Conservation (phyloP, 164 flowering plant species). For the Echeveria elegans region DNA sequence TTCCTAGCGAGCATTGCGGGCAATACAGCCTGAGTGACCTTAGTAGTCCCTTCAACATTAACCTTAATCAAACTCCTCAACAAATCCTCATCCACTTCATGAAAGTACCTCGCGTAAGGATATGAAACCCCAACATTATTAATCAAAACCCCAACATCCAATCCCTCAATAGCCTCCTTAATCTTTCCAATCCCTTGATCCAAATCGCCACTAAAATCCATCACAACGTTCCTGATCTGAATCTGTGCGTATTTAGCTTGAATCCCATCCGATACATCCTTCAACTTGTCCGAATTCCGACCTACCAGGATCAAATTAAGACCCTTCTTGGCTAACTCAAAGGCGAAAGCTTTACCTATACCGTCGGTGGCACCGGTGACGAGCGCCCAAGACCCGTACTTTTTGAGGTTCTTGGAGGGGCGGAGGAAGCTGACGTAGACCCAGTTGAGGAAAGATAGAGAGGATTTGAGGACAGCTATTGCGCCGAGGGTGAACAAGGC, state of each 20-base stretch:
- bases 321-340: not conserved
- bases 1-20: constrained; percentile 42
- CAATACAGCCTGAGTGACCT: constrained; percentile 44
- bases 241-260: not conserved
- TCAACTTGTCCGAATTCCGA: constrained; percentile 8
- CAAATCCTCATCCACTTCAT: constrained; percentile 38
- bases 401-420: constrained; percentile 7
- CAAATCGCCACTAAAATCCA: constrained; percentile 10
- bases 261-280: not conserved
- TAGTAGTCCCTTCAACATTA: constrained; percentile 32
- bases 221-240: constrained; percentile 6
- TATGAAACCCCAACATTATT: constrained; percentile 16
- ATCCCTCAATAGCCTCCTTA: constrained; percentile 9
- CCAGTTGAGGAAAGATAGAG: not conserved
- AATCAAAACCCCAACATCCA: constrained; percentile 6
- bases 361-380: constrained; percentile 5
- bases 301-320: constrained; percentile 9
- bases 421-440: constrained; percentile 4
- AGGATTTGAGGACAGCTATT: not conserved
- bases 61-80: constrained; percentile 28
- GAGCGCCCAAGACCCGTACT: constrained; percentile 10
- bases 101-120: constrained; percentile 32
- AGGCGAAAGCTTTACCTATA: not conserved
- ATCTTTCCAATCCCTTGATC: constrained; percentile 5
- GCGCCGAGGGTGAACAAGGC: not conserved